These are phyloP conservation scores for Aspergillus sp. DNA, from an alignment of 2,329 filamentous ascomycete species.

Conservation along the genomic window DNA sequence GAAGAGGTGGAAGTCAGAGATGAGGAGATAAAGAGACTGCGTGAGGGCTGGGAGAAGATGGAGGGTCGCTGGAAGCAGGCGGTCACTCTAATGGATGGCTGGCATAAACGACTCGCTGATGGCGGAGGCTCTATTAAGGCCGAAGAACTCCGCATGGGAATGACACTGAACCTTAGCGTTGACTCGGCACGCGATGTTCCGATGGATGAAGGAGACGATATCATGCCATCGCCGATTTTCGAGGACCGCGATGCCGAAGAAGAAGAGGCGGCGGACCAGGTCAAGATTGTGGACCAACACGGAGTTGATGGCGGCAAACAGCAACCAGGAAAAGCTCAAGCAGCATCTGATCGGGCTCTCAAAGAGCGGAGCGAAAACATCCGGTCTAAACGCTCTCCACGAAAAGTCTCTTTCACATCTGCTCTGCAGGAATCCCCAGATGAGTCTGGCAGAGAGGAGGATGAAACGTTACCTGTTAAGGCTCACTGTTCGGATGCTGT, in stretches of 20 bases:
- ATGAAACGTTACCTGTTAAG: slow-evolving; percentile 34
- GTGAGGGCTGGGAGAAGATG: slow-evolving; percentile 90
- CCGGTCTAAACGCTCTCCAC: slow-evolving; percentile 26
- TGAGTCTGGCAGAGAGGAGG: slow-evolving; percentile 24
- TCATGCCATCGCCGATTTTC: slow-evolving; percentile 29
- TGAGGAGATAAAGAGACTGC: slow-evolving; percentile 79
- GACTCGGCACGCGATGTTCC: slow-evolving; percentile 19
- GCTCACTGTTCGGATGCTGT: slow-evolving; percentile 30
- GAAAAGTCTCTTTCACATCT: slow-evolving; percentile 39
- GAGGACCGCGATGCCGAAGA: slow-evolving; percentile 30
- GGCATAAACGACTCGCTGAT: slow-evolving; percentile 72
- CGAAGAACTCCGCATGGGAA: slow-evolving; percentile 42
- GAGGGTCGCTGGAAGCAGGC: slow-evolving; percentile 87
- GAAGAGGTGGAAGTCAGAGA: slow-evolving; percentile 93
- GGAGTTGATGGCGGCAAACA: background rate
- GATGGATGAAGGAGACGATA: slow-evolving; percentile 19
- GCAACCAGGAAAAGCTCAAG: slow-evolving; percentile 7
- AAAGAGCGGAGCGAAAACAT: slow-evolving; percentile 38
- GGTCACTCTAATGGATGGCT: slow-evolving; percentile 84
- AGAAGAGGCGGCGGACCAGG: slow-evolving; percentile 25
- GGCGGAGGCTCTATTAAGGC: slow-evolving; percentile 41
- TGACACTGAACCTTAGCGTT: slow-evolving; percentile 40
- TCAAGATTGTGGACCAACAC: background rate
- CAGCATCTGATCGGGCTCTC: slow-evolving; percentile 27
- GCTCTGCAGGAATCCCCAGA: slow-evolving; percentile 28